These are phyloP conservation scores for Xylariaceae sp. DNA, from an alignment of 2,329 filamentous ascomycete genomes.

Conservation along the genomic window DNA sequence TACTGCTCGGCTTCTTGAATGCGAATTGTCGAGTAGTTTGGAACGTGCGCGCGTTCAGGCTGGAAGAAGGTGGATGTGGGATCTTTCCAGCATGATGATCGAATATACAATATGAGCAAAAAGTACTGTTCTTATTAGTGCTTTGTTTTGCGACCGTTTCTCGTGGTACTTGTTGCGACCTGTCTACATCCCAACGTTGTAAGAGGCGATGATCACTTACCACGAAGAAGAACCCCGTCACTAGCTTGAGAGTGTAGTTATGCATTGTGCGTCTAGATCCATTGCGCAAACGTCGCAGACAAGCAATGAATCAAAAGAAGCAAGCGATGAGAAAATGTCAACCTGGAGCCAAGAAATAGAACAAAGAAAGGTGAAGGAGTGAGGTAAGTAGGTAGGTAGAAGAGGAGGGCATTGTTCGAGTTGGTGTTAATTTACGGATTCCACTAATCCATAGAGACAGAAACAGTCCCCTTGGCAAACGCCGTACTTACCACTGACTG, in stretches of 20 bases:
- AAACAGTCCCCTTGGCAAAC: not conserved
- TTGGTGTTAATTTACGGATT: no score
- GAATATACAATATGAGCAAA: constrained; percentile 17
- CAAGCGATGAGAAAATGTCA: not conserved
- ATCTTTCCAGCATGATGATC: constrained; percentile 23
- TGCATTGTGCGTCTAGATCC: not conserved
- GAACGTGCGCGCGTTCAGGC: constrained; percentile 16
- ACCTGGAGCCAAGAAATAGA: not conserved
- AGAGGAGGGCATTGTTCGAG: no score
- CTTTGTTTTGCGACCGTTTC: not conserved
- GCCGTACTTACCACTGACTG: no score
- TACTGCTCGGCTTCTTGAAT: constrained; percentile 19
- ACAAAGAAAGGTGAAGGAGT: not conserved
- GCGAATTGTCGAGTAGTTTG: constrained; percentile 21
- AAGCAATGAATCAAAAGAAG: not conserved
- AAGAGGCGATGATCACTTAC: not conserved
- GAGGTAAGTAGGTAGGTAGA: no score
- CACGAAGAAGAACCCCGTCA: not conserved
- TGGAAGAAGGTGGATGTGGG: constrained; percentile 25
- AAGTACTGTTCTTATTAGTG: constrained; percentile 16
- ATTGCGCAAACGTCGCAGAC: not conserved
- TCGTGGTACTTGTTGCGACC: no score
- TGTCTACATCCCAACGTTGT: not conserved
- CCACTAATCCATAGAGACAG: not conserved
- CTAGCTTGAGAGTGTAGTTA: not conserved